These are phyloP conservation scores for Carpinus viminea DNA, from an alignment of 306 rosid genomes.

Conservation along the genomic window DNA sequence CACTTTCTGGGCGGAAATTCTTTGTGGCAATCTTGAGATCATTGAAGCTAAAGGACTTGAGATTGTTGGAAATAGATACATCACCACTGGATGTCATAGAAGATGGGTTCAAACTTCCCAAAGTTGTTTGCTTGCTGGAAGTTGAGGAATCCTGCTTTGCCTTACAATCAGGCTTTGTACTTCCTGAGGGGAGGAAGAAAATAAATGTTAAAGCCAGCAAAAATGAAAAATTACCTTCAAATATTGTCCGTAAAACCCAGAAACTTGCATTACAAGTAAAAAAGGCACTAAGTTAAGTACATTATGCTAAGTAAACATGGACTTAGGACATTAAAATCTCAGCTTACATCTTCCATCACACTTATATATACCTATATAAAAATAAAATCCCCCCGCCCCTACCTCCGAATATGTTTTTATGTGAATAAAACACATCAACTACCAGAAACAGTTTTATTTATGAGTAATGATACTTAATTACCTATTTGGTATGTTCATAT, in stretches of 20 bases:
- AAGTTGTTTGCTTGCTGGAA: constrained; percentile 20
- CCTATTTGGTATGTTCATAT: too few species aligned
- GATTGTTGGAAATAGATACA: constrained; percentile 31
- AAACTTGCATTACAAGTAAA: background rate
- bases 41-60: constrained; percentile 68
- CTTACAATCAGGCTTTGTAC: constrained; percentile 38
- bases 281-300: constrained; percentile 5
- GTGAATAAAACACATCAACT: too few species aligned
- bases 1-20: constrained; percentile 72
- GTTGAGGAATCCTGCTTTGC: constrained; percentile 31
- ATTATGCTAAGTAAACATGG: background rate
- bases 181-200: constrained; percentile 37
- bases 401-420: too few species aligned
- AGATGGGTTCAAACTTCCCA: constrained; percentile 16
- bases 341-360: background rate
- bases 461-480: too few species aligned
- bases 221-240: constrained; percentile 22
- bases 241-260: background rate
- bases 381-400: too few species aligned
- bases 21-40: constrained; percentile 79
- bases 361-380: background rate
- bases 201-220: constrained; percentile 19
- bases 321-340: background rate
- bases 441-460: too few species aligned
- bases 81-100: constrained; percentile 29